phyloP scores from a whole-genome alignment of 441 rosid genomes.

The Populus trichocarpa region DNA sequence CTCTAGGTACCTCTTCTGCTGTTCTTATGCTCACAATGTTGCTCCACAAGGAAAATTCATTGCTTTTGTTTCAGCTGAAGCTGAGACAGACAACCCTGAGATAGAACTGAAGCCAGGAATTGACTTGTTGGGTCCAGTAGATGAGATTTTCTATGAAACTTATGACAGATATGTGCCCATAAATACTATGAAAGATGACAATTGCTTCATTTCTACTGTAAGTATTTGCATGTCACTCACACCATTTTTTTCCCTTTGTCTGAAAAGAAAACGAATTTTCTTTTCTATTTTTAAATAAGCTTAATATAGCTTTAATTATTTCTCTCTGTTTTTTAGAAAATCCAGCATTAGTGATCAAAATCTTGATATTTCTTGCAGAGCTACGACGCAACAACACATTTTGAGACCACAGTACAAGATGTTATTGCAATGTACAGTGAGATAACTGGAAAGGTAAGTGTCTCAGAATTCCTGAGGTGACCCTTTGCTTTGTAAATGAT shows the following conservation, averaged over 20 bases:
- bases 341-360: not conserved
- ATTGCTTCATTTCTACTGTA: constrained; percentile 78
- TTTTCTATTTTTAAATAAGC: not conserved
- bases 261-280: not conserved
- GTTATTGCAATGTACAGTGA: constrained; percentile 62
- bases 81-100: constrained; percentile 71
- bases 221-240: constrained; percentile 16
- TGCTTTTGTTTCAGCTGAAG: constrained; percentile 78
- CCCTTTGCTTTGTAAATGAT: not conserved
- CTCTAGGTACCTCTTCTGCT: constrained; percentile 74
- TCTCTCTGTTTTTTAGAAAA: not conserved
- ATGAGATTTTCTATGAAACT: constrained; percentile 67
- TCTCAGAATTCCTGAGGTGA: not conserved
- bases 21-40: constrained; percentile 82
- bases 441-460: constrained; percentile 77
- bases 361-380: constrained; percentile 43
- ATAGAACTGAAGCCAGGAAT: constrained; percentile 68
- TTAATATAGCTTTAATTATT: not conserved
- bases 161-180: constrained; percentile 65
- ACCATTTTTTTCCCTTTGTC: not conserved
- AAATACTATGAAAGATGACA: constrained; percentile 55
- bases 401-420: constrained; percentile 67
- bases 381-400: constrained; percentile 76
- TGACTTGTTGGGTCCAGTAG: constrained; percentile 60
- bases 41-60: constrained; percentile 81